phyloP scores from a whole-genome alignment of 345 rosid genomes.

The Physaria fendleri region DNA sequence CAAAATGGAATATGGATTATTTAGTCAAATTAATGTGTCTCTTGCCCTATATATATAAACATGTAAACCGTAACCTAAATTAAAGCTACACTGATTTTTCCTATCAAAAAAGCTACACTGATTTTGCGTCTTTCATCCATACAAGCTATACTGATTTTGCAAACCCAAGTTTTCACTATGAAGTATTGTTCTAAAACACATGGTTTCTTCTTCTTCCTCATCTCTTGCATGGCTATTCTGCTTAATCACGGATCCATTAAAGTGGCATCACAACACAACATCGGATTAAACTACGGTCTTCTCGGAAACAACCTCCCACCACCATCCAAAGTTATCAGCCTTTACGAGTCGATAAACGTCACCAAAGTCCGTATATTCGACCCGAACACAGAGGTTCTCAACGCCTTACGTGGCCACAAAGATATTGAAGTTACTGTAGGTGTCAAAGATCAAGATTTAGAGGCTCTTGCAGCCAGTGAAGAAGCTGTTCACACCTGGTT shows the following conservation, averaged over 20 bases:
- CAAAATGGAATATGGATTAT: too few relatives aligned
- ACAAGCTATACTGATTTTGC: not conserved
- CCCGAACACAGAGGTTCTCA: slow-evolving; percentile 21
- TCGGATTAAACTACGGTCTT: slow-evolving; percentile 39
- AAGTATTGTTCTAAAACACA: not conserved
- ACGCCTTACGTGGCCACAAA: slow-evolving; percentile 27
- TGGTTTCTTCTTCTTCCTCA: not conserved
- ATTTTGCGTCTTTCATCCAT: too few relatives aligned
- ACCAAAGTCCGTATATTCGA: slow-evolving; percentile 30
- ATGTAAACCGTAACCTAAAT: too few relatives aligned
- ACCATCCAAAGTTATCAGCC: slow-evolving; percentile 27
- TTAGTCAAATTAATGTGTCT: too few relatives aligned
- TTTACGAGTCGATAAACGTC: slow-evolving; percentile 27
- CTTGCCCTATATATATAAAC: too few relatives aligned
- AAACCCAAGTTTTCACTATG: not conserved
- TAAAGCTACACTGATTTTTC: too few relatives aligned
- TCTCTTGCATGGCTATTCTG: not conserved
- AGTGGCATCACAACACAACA: not conserved
- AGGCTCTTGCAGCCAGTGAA: slow-evolving; percentile 11
- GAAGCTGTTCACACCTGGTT: slow-evolving; percentile 27
- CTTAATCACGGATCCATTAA: not conserved
- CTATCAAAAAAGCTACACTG: too few relatives aligned
- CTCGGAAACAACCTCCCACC: slow-evolving; percentile 42
- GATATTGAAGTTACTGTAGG: slow-evolving; percentile 27
- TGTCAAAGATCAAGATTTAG: slow-evolving; percentile 27